Percentiles rank a stretch among this genome's conserved stretches.
These are phyloP conservation scores for Hydnomerulius pinastri DNA, from an alignment of 768 basidiomycete genomes.

Conservation along the genomic window DNA sequence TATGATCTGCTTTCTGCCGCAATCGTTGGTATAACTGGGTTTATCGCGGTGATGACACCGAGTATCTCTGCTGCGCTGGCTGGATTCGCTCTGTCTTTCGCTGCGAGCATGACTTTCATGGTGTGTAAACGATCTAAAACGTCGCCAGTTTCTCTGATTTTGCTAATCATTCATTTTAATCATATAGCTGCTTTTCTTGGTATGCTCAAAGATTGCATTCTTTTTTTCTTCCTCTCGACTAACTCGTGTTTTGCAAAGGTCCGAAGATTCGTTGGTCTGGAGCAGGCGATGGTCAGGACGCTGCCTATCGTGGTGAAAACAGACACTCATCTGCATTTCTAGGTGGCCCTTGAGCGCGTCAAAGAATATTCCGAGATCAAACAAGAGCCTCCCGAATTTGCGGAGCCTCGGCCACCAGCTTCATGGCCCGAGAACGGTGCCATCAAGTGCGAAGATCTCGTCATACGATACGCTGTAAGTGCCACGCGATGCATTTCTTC, in stretches of 20 bases:
- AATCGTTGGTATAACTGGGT: conserved; percentile 65
- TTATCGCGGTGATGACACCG: conserved; percentile 65
- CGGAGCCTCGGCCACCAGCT: conserved; percentile 74
- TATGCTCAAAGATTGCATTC: conserved; percentile 41
- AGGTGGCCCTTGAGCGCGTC: conserved; percentile 80
- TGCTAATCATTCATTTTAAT: conserved; percentile 10
- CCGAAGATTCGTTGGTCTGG: conserved; percentile 68
- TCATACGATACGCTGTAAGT: conserved; percentile 72
- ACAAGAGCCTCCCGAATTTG: conserved; percentile 75
- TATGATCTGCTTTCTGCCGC: conserved; percentile 74
- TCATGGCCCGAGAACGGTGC: conserved; percentile 72
- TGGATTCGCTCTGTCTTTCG: conserved; percentile 82
- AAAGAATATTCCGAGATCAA: conserved; percentile 80
- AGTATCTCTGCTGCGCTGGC: conserved; percentile 72
- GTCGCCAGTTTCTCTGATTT: not conserved
- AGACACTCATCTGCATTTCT: not conserved
- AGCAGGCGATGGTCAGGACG: conserved; percentile 75
- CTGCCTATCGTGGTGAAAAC: not conserved
- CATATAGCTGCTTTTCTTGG: conserved; percentile 54
- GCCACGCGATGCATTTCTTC: conserved; percentile 26
- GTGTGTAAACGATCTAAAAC: conserved; percentile 25
- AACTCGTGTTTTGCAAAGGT: not conserved
- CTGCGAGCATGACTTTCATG: conserved; percentile 66
- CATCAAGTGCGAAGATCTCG: conserved; percentile 66
- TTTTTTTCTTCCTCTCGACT: not conserved